phyloP scores from a whole-genome alignment of 1,284 basidiomycete species.

The Golubevia sp. region DNA sequence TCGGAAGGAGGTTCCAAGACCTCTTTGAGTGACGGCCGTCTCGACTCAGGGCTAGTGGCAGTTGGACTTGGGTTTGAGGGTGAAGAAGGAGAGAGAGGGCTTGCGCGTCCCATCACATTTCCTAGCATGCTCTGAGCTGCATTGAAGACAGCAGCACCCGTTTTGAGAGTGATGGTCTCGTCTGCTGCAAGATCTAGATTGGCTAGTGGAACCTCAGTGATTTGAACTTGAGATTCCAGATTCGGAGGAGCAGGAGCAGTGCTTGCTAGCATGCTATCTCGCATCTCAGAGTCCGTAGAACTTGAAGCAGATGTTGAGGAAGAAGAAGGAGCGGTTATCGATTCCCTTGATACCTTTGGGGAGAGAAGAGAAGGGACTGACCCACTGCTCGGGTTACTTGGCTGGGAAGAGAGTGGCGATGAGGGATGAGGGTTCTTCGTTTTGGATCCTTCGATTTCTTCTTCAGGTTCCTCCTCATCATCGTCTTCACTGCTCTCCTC shows the following conservation, averaged over 20 bases:
- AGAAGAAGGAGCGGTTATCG: background rate
- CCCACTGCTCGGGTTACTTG: background rate
- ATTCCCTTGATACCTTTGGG: background rate
- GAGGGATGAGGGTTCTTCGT: constrained; percentile 1
- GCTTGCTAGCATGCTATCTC: background rate
- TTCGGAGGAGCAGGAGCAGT: too few relatives aligned
- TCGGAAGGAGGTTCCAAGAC: background rate
- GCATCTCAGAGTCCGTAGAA: background rate
- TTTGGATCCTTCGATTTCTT: too few relatives aligned
- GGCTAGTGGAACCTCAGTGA: background rate
- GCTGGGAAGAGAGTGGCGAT: background rate
- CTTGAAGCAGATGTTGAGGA: background rate
- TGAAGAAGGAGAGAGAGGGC: background rate
- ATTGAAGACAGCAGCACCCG: background rate
- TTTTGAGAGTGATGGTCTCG: background rate
- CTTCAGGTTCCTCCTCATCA: constrained; percentile 22
- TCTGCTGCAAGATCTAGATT: background rate
- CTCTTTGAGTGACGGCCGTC: background rate
- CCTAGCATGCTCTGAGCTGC: background rate
- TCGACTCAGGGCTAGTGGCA: background rate
- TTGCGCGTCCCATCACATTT: background rate
- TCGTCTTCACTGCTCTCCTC: constrained; percentile 55
- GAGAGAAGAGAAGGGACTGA: background rate
- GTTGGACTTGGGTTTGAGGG: background rate
- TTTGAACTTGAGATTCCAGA: background rate